Conservation (phyloP, 1,284 basidiomycete species). For the Coriolopsis trogii region DNA sequence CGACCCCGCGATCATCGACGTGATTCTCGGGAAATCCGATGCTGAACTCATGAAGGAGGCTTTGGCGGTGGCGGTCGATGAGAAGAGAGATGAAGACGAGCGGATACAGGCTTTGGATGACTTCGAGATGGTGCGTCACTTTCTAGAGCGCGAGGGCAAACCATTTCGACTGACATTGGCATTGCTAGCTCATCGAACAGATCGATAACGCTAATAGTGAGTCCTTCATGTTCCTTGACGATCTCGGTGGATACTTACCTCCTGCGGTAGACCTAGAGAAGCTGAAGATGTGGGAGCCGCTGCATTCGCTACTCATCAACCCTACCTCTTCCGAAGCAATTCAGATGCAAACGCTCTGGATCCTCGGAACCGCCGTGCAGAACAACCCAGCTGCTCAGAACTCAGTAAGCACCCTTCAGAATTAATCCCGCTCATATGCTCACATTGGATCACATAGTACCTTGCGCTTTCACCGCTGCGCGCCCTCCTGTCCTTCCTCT, state of each 20-base stretch:
- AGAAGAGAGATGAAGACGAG: constrained; percentile 60
- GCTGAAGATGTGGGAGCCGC: constrained; percentile 85
- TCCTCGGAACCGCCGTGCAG: constrained; percentile 92
- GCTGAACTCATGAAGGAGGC: constrained; percentile 88
- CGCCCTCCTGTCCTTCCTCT: constrained; percentile 65
- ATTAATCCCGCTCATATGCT: neutral
- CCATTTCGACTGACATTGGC: neutral
- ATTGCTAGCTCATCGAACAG: constrained; percentile 78
- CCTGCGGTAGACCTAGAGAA: constrained; percentile 70
- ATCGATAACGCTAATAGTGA: constrained; percentile 96
- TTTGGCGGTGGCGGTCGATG: constrained; percentile 73
- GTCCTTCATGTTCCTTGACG: constrained; percentile 21
- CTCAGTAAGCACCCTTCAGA: constrained; percentile 55
- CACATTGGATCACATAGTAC: constrained; percentile 53
- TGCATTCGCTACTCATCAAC: constrained; percentile 70
- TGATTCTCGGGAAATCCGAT: constrained; percentile 87
- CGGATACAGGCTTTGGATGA: constrained; percentile 87
- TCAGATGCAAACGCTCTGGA: constrained; percentile 83
- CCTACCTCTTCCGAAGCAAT: constrained; percentile 61
- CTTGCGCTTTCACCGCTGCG: constrained; percentile 72
- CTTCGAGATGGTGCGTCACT: constrained; percentile 83
- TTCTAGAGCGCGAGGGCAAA: too few relatives aligned
- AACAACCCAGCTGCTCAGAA: constrained; percentile 93
- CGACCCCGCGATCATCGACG: constrained; percentile 82
- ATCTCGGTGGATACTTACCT: neutral